Percentiles rank a stretch among this genome's conserved stretches.
Conservation (phyloP, 2,329 filamentous ascomycete species). For the Cercospora janseana region DNA sequence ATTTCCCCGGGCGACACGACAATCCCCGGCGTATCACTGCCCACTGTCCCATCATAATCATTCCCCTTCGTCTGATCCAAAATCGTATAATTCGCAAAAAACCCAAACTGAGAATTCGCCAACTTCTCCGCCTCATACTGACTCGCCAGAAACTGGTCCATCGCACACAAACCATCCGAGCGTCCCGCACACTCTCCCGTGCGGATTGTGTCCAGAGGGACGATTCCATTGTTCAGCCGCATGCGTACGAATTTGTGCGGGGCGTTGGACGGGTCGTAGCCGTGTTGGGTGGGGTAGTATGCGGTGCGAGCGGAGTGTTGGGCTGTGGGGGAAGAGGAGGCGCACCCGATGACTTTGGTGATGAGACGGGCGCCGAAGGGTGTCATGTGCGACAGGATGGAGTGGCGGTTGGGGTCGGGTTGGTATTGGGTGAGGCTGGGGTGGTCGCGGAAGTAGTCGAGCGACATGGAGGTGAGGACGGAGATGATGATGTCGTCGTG, state of each 20-base stretch:
- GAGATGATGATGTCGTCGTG: constrained; percentile 56
- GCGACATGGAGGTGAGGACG: constrained; percentile 51
- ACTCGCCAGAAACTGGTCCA: constrained; percentile 45
- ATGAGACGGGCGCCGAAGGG: constrained; percentile 57
- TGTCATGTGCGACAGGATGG: constrained; percentile 52
- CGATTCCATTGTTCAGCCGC: constrained; percentile 51
- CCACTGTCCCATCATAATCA: constrained; percentile 44
- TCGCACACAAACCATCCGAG: constrained; percentile 48
- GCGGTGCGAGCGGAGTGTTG: constrained; percentile 42
- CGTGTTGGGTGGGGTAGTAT: constrained; percentile 48
- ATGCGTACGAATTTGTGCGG: constrained; percentile 52
- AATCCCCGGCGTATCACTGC: constrained; percentile 25
- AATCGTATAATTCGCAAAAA: constrained; percentile 51
- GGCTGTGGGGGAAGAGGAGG: constrained; percentile 40
- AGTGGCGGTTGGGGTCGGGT: constrained; percentile 47
- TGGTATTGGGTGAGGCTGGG: constrained; percentile 46
- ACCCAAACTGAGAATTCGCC: constrained; percentile 50
- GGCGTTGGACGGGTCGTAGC: constrained; percentile 43
- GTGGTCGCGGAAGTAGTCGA: constrained; percentile 55
- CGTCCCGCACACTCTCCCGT: constrained; percentile 47
- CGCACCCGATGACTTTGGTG: constrained; percentile 57
- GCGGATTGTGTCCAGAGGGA: constrained; percentile 50
- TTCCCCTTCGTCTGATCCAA: constrained; percentile 39
- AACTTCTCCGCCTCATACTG: constrained; percentile 42
- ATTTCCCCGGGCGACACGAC: constrained; percentile 25